phyloP scores from a whole-genome alignment of 2,329 filamentous ascomycete species.

The Esteya vermicola region DNA sequence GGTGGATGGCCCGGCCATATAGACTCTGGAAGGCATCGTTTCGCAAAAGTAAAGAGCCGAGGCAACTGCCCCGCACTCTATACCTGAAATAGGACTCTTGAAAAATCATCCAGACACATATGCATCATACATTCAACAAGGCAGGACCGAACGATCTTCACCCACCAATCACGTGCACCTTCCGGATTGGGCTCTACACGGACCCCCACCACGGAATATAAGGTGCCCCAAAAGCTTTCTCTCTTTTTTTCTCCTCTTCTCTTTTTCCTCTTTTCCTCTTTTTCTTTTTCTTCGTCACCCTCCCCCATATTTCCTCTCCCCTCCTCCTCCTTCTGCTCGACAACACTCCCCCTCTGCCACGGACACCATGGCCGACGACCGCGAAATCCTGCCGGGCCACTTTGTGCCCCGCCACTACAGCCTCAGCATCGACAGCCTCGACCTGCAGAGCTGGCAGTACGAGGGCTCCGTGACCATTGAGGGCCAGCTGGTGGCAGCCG shows the following conservation, averaged over 20 bases:
- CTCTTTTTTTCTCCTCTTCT: neutral
- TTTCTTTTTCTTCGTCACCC: neutral
- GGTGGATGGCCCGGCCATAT: too few species aligned
- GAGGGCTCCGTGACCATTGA: conserved; percentile 70
- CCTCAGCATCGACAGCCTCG: conserved; percentile 66
- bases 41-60: too few species aligned
- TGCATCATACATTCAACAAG: too few species aligned
- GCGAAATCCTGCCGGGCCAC: conserved; percentile 45
- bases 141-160: too few species aligned
- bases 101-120: too few species aligned
- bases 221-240: too few species aligned
- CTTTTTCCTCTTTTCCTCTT: neutral
- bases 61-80: too few species aligned
- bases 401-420: conserved; percentile 79
- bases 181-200: too few species aligned
- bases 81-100: too few species aligned
- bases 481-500: conserved; percentile 54
- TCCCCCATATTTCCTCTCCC: neutral
- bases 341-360: neutral
- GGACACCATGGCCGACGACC: conserved; percentile 38
- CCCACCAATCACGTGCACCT: too few species aligned
- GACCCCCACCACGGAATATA: too few species aligned
- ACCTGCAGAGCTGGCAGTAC: conserved; percentile 63
- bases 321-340: neutral
- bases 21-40: too few species aligned